Evolutionary conservation across 805 yeast species (phyloP), one percentile per base, ranked within the genome.

Genomic region (Barnettozyma wickerhamii): DNA sequence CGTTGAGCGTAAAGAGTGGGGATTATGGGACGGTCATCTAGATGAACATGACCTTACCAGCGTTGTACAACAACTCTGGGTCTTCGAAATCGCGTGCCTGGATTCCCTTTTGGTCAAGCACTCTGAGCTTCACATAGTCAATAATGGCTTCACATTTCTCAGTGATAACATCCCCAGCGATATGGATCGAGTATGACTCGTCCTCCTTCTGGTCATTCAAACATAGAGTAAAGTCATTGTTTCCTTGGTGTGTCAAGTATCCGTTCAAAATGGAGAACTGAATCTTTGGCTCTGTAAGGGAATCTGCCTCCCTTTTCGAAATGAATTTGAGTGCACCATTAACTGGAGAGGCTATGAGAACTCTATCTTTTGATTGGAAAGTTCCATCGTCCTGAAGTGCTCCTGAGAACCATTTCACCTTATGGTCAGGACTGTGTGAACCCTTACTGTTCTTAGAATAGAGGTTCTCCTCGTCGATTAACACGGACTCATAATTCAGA

Each of bases 241-340:
- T 5, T 7, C 46, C 40, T n/a, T 44, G 42, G 21, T 41, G 38
- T 6, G 30, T 33, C 10, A 50, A 43, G 13, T 37, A 34, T 4
- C 52, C 60, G 23, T 49, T 53, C 17, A 41, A 42, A 19, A 59
- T 48, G 9, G 45, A 38, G 39, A 50, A 49, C 5, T 43, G 26
- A 30, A 14, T 19, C 31, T 13, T 12, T 6, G 12, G 35, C 5
- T 24, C 19, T 19, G 30, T n/a, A 7, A 10, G 17, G 13, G 31
- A 6, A 12, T 24, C 17, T 15, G 31, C n/a, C n/a, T 35, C 31
- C 13, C 15, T 10, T 17, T 30, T 37, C 5, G 33, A 29, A 3
- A 14, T 18, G 3, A 20, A 30, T n/a, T n/a, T 23, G 20, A 36
- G 29, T 2, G 38, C n/a, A 9, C 38, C 38, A 29, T 36, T 27